Conservation (phyloP, 1,139 yeast species). For the Pichia sp. region DNA sequence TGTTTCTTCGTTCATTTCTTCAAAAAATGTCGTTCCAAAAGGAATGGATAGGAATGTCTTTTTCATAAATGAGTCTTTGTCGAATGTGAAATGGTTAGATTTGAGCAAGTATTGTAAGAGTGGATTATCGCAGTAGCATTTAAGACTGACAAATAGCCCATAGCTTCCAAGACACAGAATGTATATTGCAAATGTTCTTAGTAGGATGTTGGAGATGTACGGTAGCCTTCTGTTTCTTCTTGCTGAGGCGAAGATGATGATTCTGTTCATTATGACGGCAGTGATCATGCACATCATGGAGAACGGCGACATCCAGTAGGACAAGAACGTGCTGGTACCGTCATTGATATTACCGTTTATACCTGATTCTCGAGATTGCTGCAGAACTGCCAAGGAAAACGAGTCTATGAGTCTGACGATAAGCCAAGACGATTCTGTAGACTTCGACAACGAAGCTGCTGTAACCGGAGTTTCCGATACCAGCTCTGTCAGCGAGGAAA, state of each 20-base stretch:
- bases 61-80: slow-evolving; percentile 25
- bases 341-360: slow-evolving; percentile 29
- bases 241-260: slow-evolving; percentile 64
- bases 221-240: slow-evolving; percentile 40
- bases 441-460: too few relatives aligned
- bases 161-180: slow-evolving; percentile 28
- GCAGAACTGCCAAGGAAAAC: slow-evolving; percentile 30
- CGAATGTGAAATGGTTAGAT: slow-evolving; percentile 36
- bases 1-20: slow-evolving; percentile 1
- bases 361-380: slow-evolving; percentile 32
- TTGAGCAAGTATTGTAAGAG: slow-evolving; percentile 15
- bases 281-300: slow-evolving; percentile 57
- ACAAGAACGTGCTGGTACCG: slow-evolving; percentile 26
- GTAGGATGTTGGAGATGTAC: slow-evolving; percentile 24
- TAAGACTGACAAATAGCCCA: slow-evolving; percentile 32
- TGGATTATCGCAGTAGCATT: slow-evolving; percentile 19
- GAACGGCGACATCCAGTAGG: slow-evolving; percentile 48
- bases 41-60: slow-evolving; percentile 15
- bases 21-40: slow-evolving; percentile 9
- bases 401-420: slow-evolving; percentile 25
- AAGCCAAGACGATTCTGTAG: slow-evolving; percentile 1
- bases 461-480: too few relatives aligned
- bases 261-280: slow-evolving; percentile 64
- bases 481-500: too few relatives aligned
- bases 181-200: slow-evolving; percentile 32